Percentiles rank a stretch among this genome's conserved stretches.
These are phyloP conservation scores for Tilletia setariae DNA, from an alignment of 1,284 basidiomycete genomes.

Conservation along the genomic window DNA sequence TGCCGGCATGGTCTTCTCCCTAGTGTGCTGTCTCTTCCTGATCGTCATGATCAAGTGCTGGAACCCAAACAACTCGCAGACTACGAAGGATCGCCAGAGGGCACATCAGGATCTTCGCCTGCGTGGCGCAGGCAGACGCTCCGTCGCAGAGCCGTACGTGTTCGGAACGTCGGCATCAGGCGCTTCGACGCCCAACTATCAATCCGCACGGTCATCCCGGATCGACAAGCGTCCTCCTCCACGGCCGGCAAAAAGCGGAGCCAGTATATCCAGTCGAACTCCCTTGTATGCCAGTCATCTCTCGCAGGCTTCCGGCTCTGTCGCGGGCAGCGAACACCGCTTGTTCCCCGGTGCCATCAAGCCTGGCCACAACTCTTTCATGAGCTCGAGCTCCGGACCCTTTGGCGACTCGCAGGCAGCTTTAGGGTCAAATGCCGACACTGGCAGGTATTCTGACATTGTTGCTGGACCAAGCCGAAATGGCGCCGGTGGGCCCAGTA, in stretches of 20 bases:
- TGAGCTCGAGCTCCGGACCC: conserved; percentile 11
- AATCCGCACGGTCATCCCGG: not conserved
- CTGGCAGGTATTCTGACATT: not conserved
- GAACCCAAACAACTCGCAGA: conserved; percentile 15
- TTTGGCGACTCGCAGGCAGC: conserved; percentile 10
- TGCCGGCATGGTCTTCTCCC: conserved; percentile 10
- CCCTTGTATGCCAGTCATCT: conserved; percentile 8
- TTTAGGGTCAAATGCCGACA: not conserved
- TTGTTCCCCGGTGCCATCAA: not conserved
- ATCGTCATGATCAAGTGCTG: conserved; percentile 8
- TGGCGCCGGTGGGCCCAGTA: not conserved
- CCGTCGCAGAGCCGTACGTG: not conserved
- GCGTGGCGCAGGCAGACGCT: conserved; percentile 1
- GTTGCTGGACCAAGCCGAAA: not conserved
- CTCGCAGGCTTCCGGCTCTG: not conserved
- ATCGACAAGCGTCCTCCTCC: not conserved
- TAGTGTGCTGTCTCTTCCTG: not conserved
- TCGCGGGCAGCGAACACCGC: not conserved
- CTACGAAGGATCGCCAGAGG: not conserved
- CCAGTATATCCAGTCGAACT: conserved; percentile 10
- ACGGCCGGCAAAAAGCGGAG: not conserved
- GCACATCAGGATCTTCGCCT: conserved; percentile 14
- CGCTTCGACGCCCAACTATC: not conserved
- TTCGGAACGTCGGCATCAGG: not conserved
- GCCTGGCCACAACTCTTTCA: not conserved